Base-by-base conservation (phyloP, 345 rosid genomes). In the Lepidium aucheri region DNA sequence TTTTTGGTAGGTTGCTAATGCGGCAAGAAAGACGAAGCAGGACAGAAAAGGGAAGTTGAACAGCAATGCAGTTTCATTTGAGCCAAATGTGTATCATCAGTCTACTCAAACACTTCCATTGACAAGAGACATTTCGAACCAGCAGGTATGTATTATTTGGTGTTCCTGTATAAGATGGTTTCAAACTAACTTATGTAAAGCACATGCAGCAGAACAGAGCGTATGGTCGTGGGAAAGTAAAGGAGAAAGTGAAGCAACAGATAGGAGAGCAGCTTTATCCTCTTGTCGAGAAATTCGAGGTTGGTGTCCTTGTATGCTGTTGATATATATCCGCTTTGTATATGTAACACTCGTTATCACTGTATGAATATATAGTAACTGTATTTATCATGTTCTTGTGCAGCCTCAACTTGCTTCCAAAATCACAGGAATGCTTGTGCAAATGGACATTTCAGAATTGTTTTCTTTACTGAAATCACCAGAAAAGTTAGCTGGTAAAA, bases 361-460 rank as follows among this genome's bases (percentile, higher is more conserved):
- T 32, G 15, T 9, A 10, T 24, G 1, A 3, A 43, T 45, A 17
- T 45, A 1, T 8, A 47, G 22, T 54, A 15, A 11, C 30, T 16
- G 7, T 8, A 22, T 26, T 10, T 51, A 54, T 24, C 15, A 38
- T 28, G 5, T 24, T 10, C 2, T 1, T 40, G 6, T 68, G 80
- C 88, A 90, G 91, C 91, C 91, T 13, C 83, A 84, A 54, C 84
- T 82, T 57, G 94, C 72, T 11, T 78, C 86, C 9, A 90, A 90
- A 76, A 85, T 90, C 28, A 90, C 96, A 0, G 96, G 89, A 24
- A 90, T 87, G 94, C 85, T 90, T 57, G 52, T 87, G 69, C 88
- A 85, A 80, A 85, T 84, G 94, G 94, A 85, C 77, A 81, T 81
- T 33, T 57, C 91, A 3, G 91, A 90, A 49, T 70, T 87, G 72